These are phyloP conservation scores for Neonothopanus nambi DNA, from an alignment of 1,284 basidiomycete species.

Conservation along the genomic window DNA sequence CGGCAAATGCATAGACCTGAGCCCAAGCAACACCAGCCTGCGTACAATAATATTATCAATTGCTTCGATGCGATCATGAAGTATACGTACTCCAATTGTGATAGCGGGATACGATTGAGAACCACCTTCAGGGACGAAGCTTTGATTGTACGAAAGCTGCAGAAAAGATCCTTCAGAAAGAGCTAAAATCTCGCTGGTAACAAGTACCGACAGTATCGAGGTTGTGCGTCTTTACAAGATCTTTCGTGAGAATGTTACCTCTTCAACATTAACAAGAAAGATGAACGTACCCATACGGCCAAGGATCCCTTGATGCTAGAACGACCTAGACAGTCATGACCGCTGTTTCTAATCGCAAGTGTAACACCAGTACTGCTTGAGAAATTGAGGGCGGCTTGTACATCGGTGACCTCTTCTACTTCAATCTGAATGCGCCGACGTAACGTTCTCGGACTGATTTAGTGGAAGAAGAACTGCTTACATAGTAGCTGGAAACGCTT, in stretches of 20 bases:
- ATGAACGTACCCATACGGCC: neutral
- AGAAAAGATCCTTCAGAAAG: neutral
- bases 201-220: too few relatives aligned
- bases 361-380: neutral
- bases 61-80: neutral
- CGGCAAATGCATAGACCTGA: slow-evolving; percentile 29
- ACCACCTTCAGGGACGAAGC: slow-evolving; percentile 18
- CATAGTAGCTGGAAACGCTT: slow-evolving; percentile 1
- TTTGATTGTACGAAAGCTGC: slow-evolving; percentile 9
- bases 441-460: neutral
- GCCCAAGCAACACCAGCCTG: slow-evolving; percentile 27
- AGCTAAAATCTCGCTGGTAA: too few relatives aligned
- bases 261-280: too few relatives aligned
- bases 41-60: neutral
- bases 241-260: too few relatives aligned
- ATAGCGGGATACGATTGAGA: slow-evolving; percentile 15
- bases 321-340: slow-evolving; percentile 6
- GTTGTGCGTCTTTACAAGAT: too few relatives aligned
- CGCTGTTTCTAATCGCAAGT: neutral
- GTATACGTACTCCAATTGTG: slow-evolving; percentile 22
- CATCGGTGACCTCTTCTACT: neutral
- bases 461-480: neutral
- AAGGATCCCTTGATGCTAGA: neutral
- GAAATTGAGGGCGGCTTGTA: slow-evolving; percentile 3
- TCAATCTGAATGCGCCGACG: neutral